Conservation (phyloP, 768 basidiomycete genomes). For the Psilocybe sp. region DNA sequence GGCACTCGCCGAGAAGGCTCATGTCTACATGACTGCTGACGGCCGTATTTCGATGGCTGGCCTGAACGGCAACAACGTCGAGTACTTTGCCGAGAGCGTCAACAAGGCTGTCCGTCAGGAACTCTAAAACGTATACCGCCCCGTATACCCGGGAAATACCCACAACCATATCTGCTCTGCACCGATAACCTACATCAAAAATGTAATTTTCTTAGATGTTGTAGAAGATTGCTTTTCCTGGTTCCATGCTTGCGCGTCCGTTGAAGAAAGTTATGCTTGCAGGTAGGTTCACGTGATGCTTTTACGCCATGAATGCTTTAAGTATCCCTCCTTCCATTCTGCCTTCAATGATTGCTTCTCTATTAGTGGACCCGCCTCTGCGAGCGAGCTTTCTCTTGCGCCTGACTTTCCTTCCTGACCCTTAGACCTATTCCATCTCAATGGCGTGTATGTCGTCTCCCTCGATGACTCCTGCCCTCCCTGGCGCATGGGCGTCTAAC, state of each 20-base stretch:
- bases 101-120: conserved; percentile 78
- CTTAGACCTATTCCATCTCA: neutral
- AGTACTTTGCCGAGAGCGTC: conserved; percentile 87
- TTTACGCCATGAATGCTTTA: too few relatives aligned
- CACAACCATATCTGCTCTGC: conserved; percentile 1
- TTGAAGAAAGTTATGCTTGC: neutral
- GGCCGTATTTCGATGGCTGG: conserved; percentile 95
- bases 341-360: too few relatives aligned
- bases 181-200: conserved; percentile 11
- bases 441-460: neutral
- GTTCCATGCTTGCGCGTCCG: neutral
- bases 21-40: conserved; percentile 92
- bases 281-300: too few relatives aligned
- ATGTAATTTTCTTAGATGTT: conserved; percentile 9
- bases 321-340: too few relatives aligned
- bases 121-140: conserved; percentile 41
- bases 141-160: conserved; percentile 8
- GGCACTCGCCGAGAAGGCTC: conserved; percentile 80
- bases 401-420: neutral
- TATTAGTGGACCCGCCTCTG: too few relatives aligned
- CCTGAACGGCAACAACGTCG: conserved; percentile 78
- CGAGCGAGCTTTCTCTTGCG: too few relatives aligned
- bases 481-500: conserved; percentile 19
- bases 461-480: conserved; percentile 10
- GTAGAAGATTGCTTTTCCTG: neutral